Conservation (phyloP, 306 rosid species). For the Acacia confusa region DNA sequence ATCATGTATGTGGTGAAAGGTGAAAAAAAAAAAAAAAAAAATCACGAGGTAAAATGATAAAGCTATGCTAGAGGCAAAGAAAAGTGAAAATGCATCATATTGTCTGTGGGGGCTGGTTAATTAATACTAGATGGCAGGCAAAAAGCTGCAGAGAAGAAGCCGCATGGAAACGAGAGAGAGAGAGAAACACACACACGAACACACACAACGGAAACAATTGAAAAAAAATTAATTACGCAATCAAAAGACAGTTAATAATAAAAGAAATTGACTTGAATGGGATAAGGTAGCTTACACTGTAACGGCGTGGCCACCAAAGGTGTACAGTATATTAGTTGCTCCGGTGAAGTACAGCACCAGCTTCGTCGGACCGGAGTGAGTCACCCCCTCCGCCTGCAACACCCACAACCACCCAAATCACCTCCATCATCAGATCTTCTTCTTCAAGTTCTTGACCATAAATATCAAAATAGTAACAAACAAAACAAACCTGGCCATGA, state of each 20-base stretch:
- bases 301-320: constrained; percentile 78
- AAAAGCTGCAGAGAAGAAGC: constrained; percentile 54
- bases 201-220: not conserved
- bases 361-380: constrained; percentile 58
- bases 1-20: not conserved
- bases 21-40: not conserved
- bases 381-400: constrained; percentile 43
- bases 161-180: constrained; percentile 33
- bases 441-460: no score
- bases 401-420: no score
- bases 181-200: not conserved
- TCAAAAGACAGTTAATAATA: not conserved
- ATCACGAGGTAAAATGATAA: not conserved
- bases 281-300: constrained; percentile 46
- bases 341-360: constrained; percentile 77
- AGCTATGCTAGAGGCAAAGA: constrained; percentile 3
- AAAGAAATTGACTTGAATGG: not conserved
- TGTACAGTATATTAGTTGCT: constrained; percentile 73
- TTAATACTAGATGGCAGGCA: constrained; percentile 42
- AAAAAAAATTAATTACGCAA: not conserved
- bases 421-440: no score
- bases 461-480: no score
- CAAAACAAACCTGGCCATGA: constrained; percentile 53
- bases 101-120: constrained; percentile 41
- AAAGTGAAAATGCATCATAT: constrained; percentile 36